These are phyloP conservation scores for Amaranthus palmeri DNA, from an alignment of 148 eudicot genomes.

Conservation along the genomic window DNA sequence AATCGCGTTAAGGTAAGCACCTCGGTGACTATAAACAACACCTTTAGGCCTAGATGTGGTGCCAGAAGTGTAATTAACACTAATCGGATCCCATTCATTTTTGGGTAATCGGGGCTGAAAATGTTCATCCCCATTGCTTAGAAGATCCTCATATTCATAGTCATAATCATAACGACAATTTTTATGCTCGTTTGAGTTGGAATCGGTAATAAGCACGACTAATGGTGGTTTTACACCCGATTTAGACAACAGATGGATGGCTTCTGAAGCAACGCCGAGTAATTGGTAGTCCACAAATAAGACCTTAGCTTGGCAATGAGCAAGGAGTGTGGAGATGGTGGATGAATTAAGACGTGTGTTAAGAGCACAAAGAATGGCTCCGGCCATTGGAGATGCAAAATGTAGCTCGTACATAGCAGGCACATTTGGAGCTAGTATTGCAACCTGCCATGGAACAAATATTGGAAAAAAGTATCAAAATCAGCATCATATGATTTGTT, in stretches of 20 bases:
- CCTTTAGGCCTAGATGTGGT: slow-evolving; percentile 73
- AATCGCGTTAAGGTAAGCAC: slow-evolving; percentile 60
- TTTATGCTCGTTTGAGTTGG: background rate
- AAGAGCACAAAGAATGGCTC: slow-evolving; percentile 48
- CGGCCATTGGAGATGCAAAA: slow-evolving; percentile 68
- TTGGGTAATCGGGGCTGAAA: slow-evolving; percentile 36
- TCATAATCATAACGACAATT: background rate
- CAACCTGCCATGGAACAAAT: slow-evolving; percentile 34
- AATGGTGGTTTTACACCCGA: slow-evolving; percentile 27
- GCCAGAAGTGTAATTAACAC: slow-evolving; percentile 65
- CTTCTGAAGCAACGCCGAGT: slow-evolving; percentile 36
- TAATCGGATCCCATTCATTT: slow-evolving; percentile 57
- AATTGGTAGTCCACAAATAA: slow-evolving; percentile 48
- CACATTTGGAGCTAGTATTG: slow-evolving; percentile 52
- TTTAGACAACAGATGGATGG: slow-evolving; percentile 32
- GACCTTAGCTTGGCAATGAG: slow-evolving; percentile 50
- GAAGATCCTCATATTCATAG: slow-evolving; percentile 42
- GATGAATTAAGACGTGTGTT: slow-evolving; percentile 53
- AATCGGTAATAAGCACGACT: slow-evolving; percentile 31
- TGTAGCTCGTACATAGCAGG: slow-evolving; percentile 72
- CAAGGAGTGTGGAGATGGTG: slow-evolving; percentile 37
- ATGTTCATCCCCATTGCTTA: slow-evolving; percentile 34
- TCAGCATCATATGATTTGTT: no score
- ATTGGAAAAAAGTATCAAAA: background rate
- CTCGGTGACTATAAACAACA: slow-evolving; percentile 59